Evolutionary conservation across 176 grass and related monocot species (phyloP).

Genomic region (Tuctoria greenei): DNA sequence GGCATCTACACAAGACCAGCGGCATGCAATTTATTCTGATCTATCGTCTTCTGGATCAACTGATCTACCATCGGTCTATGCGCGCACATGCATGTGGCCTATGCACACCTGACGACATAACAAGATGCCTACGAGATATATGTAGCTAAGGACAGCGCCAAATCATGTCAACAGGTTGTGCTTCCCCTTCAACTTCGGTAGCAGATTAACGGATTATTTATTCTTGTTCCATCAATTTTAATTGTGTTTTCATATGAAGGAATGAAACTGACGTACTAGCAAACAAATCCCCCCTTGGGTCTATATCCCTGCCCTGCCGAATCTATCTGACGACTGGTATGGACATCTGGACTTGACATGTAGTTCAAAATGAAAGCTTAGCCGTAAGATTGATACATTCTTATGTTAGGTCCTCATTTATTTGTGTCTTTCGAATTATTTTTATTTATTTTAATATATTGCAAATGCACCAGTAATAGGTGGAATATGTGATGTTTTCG

Average conservation of each 20-base stretch:
- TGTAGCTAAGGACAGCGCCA: background rate
- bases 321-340: constrained; percentile 17
- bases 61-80: background rate
- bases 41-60: background rate
- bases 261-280: background rate
- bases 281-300: background rate
- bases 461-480: no score
- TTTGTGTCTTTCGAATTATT: no score
- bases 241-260: background rate
- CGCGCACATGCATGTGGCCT: constrained; percentile 17
- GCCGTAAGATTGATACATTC: no score
- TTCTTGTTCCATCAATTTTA: constrained; percentile 19
- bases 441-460: no score
- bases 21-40: background rate
- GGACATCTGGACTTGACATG: constrained; percentile 26
- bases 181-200: background rate
- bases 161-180: constrained; percentile 27
- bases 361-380: background rate
- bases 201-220: background rate
- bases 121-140: background rate
- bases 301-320: constrained; percentile 25
- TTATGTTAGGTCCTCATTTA: no score
- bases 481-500: no score
- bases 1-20: background rate
- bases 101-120: background rate